Evolutionary conservation across 2,329 filamentous ascomycete species (phyloP), one percentile per base, ranked within the genome.

Genomic region (Periglandula ipomoeae): DNA sequence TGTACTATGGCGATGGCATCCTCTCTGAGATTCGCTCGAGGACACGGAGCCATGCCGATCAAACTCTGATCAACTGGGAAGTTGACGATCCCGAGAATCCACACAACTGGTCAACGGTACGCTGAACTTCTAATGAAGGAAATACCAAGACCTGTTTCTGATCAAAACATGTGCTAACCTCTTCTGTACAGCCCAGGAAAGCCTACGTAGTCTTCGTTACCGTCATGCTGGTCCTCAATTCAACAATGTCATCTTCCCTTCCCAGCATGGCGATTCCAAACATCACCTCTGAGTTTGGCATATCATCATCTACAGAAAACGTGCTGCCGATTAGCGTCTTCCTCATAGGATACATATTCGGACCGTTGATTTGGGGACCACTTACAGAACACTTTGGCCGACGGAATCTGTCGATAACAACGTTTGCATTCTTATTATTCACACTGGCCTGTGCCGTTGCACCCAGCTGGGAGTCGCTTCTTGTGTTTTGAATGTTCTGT

Each of bases 181-280:
- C 10, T 30, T 5, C 41, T 13, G 11, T 17, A 13, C 52, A 81
- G 74, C 56, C 55, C 44, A 78, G 72, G 55, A 86, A 86, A 58
- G 53, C 65, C 2, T 65, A 69, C 34, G 71, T 85, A 5, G 58
- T 83, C 2, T 58, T 78, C 23, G 70, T 76, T 0, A 74, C 75
- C 1, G 78, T 81, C 65, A 60, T 76, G 53, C 71, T 75, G 47
- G 81, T 86, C 39, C 70, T 85, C 59, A 87, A 87, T 61, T 81
- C 76, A 23, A 86, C 83, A 9, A 78, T 87, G 65, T 78, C 77
- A 1, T 84, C 78, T 38, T 72, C 81, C 0, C 69, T 87, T 5
- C 80, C 83, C 1, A 79, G 79, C 48, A 83, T 83, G 61, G 79
- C 79, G 13, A 72, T 81, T 2, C 70, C 75, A 2, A 74, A 71